phyloP scores from a whole-genome alignment of 2,329 filamentous ascomycete genomes.

The Fusarium algeriense region DNA sequence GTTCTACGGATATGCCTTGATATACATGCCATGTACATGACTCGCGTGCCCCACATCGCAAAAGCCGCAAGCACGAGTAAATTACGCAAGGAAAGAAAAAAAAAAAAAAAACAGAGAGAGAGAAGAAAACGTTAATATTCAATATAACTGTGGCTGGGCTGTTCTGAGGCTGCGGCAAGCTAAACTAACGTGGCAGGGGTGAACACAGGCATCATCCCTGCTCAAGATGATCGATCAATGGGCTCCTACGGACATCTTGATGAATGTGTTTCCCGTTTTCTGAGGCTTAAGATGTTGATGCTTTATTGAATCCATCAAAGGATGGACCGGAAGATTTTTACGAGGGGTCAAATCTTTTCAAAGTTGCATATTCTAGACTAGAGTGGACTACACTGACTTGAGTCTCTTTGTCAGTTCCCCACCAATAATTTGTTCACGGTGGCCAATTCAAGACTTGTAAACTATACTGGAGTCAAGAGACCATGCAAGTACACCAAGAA shows the following conservation, averaged over 20 bases:
- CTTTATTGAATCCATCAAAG: not conserved
- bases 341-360: not conserved
- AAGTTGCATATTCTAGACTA: not conserved
- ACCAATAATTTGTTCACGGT: slow-evolving; percentile 35
- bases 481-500: slow-evolving; percentile 21
- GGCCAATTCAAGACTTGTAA: slow-evolving; percentile 32
- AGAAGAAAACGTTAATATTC: not conserved
- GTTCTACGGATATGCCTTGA: not conserved
- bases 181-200: slow-evolving; percentile 11
- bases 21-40: slow-evolving; percentile 6
- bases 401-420: not conserved
- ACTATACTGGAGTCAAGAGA: slow-evolving; percentile 8
- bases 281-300: not conserved
- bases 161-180: slow-evolving; percentile 24
- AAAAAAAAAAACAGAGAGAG: not conserved
- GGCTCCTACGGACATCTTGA: not conserved
- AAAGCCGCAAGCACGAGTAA: slow-evolving; percentile 17
- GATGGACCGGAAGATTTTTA: not conserved
- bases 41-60: slow-evolving; percentile 14
- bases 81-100: not conserved
- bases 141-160: slow-evolving; percentile 15
- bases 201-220: slow-evolving; percentile 32
- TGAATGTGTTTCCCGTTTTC: slow-evolving; percentile 18
- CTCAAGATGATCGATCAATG: slow-evolving; percentile 21
- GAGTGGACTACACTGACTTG: not conserved